phyloP scores from a whole-genome alignment of 352 stramenopile species.

The Pythium diclinum region DNA sequence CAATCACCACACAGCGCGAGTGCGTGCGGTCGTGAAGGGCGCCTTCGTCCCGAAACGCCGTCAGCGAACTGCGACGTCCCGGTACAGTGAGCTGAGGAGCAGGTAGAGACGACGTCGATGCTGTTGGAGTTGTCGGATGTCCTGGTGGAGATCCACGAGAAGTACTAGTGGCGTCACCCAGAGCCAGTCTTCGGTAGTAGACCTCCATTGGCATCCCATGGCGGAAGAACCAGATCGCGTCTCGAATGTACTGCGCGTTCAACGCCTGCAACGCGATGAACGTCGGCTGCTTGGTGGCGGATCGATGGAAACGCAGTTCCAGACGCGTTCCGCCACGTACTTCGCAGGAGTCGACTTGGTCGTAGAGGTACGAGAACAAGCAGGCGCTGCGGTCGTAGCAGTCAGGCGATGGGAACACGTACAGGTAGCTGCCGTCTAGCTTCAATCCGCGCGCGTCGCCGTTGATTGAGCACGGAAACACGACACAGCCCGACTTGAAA shows the following conservation, averaged over 20 bases:
- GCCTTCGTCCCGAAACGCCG: constrained; percentile 39
- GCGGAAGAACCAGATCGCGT: constrained; percentile 64
- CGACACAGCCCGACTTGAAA: constrained; percentile 42
- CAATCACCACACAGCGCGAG: constrained; percentile 49
- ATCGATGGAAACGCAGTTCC: constrained; percentile 53
- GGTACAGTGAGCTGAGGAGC: neutral
- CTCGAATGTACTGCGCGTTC: constrained; percentile 58
- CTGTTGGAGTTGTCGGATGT: neutral
- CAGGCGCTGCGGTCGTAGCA: constrained; percentile 59
- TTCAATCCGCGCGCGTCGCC: constrained; percentile 51
- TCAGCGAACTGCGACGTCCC: constrained; percentile 28
- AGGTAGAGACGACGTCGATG: neutral
- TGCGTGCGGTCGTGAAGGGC: constrained; percentile 42
- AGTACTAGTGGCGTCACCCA: neutral
- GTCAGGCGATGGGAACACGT: constrained; percentile 53
- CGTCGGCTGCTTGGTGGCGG: constrained; percentile 50
- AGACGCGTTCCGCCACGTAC: constrained; percentile 34
- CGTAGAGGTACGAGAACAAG: constrained; percentile 66
- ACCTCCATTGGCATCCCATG: constrained; percentile 42
- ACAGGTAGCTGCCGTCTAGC: constrained; percentile 46
- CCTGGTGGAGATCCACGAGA: neutral
- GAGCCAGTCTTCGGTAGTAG: constrained; percentile 11
- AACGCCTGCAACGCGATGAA: constrained; percentile 56
- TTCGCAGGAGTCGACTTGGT: constrained; percentile 52
- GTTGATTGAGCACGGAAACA: constrained; percentile 63